Evolutionary conservation across 345 rosid species (phyloP).

Genomic region (Combretum micranthum): DNA sequence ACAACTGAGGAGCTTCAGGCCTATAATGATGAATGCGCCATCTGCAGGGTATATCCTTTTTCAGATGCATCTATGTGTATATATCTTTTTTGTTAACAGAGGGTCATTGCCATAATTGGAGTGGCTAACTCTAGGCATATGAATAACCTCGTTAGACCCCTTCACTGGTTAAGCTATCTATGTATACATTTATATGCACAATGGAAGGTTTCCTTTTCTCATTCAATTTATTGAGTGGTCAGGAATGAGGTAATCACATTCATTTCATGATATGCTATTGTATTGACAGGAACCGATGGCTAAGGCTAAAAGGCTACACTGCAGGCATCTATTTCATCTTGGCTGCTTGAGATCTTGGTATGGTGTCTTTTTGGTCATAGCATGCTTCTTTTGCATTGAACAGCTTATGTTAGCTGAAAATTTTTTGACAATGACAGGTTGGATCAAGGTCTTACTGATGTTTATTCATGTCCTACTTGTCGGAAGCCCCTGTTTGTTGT

Average conservation of each 20-base stretch:
- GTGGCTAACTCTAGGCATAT: too few species aligned
- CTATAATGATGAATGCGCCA: slow-evolving; percentile 98
- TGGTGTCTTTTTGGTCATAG: too few species aligned
- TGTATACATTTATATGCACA: too few species aligned
- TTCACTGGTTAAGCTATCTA: background rate
- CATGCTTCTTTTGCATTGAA: slow-evolving; percentile 9
- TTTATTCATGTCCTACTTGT: slow-evolving; percentile 93
- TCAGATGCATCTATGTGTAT: too few species aligned
- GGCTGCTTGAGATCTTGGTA: slow-evolving; percentile 99
- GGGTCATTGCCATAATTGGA: too few species aligned
- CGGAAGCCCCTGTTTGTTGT: slow-evolving; percentile 88
- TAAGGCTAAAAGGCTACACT: slow-evolving; percentile 85
- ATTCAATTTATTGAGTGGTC: too few species aligned
- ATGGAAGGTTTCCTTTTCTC: too few species aligned
- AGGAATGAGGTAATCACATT: background rate
- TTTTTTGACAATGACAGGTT: slow-evolving; percentile 54
- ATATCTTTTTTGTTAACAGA: too few species aligned
- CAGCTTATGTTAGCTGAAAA: slow-evolving; percentile 10
- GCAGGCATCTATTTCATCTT: slow-evolving; percentile 95
- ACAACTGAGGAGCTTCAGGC: slow-evolving; percentile 76
- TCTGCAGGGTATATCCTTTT: slow-evolving; percentile 79
- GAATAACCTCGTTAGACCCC: background rate
- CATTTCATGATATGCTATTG: slow-evolving; percentile 17
- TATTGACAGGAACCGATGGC: slow-evolving; percentile 96
- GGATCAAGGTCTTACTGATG: slow-evolving; percentile 96